phyloP scores from a whole-genome alignment of 164 flowering plant species.

The Magnolia kwangsiensis region DNA sequence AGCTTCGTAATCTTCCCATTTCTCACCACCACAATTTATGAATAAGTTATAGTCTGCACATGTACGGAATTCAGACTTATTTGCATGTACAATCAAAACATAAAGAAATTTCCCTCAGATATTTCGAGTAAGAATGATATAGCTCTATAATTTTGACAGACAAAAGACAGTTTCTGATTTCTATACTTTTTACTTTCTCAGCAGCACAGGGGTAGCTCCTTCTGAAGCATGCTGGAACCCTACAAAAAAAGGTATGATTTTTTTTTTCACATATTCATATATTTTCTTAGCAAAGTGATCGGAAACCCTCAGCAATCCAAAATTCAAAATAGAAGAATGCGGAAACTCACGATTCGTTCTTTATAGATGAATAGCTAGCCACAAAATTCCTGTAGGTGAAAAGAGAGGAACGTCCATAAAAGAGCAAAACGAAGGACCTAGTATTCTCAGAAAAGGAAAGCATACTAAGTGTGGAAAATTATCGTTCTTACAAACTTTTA shows the following conservation, averaged over 20 bases:
- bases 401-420: neutral
- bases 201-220: conserved; percentile 56
- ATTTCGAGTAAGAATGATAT: neutral
- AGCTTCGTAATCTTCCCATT: conserved; percentile 1
- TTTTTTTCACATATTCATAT: neutral
- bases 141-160: neutral
- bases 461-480: neutral
- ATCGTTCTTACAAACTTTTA: conserved; percentile 5
- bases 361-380: conserved; percentile 36
- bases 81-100: neutral
- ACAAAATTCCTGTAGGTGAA: conserved; percentile 45
- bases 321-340: neutral
- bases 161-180: neutral
- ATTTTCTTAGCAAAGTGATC: neutral
- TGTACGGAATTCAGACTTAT: neutral
- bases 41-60: conserved; percentile 9
- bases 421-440: neutral
- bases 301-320: neutral
- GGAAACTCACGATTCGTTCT: conserved; percentile 44
- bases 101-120: neutral
- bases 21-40: conserved; percentile 16
- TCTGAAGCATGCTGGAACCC: conserved; percentile 54
- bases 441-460: neutral
- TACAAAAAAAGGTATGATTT: conserved; percentile 9
- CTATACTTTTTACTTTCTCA: conserved; percentile 30